phyloP scores from a whole-genome alignment of 2,329 filamentous ascomycete genomes.

The Cordyceps javanica region DNA sequence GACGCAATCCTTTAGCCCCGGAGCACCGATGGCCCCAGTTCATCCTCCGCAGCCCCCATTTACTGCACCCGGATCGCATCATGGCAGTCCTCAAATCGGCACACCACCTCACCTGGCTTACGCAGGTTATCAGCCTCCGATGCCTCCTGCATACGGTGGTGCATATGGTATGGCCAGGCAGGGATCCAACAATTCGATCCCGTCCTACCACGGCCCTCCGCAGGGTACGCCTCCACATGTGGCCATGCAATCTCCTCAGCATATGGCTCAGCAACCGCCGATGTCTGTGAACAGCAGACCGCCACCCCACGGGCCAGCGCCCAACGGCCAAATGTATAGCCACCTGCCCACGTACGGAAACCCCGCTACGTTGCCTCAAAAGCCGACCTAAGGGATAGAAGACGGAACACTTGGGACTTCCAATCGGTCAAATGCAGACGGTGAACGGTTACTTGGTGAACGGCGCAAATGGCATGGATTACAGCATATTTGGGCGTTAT shows the following conservation, averaged over 20 bases:
- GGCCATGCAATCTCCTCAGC: constrained; percentile 35
- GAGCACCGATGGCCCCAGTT: constrained; percentile 42
- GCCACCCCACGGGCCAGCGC: constrained; percentile 31
- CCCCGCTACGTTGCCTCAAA: constrained; percentile 53
- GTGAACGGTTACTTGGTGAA: constrained; percentile 14
- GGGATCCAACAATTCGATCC: constrained; percentile 48
- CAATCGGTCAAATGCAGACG: not conserved
- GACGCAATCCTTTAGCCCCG: constrained; percentile 83
- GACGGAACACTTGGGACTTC: constrained; percentile 7
- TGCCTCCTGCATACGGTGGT: constrained; percentile 40
- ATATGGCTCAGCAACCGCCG: constrained; percentile 28
- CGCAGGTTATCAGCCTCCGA: constrained; percentile 40
- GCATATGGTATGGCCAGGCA: constrained; percentile 52
- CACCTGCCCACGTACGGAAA: constrained; percentile 54
- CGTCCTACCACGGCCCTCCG: constrained; percentile 40
- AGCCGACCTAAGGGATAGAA: constrained; percentile 46
- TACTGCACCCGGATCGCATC: constrained; percentile 42
- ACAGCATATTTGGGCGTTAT: constrained; percentile 33
- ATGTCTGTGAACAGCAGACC: constrained; percentile 41
- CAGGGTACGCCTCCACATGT: constrained; percentile 17
- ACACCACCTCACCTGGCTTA: constrained; percentile 44
- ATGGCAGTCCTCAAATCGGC: constrained; percentile 47
- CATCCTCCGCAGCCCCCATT: constrained; percentile 43
- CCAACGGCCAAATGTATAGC: constrained; percentile 39
- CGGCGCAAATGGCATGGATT: constrained; percentile 29